These are phyloP conservation scores for Stagonosporopsis chrysanthemi DNA, from an alignment of 2,329 filamentous ascomycete genomes.

Conservation along the genomic window DNA sequence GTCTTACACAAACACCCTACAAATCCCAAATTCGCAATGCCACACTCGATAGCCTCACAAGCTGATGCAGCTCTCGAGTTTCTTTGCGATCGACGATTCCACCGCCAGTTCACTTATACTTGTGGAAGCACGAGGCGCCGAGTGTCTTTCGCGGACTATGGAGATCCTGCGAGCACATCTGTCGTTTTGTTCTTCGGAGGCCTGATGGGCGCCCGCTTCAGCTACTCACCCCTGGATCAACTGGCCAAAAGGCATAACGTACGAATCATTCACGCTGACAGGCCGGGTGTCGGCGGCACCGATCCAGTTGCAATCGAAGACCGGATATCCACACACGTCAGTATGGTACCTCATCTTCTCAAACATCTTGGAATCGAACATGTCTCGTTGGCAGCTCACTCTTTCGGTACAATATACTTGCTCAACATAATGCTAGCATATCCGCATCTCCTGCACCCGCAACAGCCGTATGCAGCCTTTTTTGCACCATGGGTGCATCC, in stretches of 20 bases:
- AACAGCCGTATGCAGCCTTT: conserved; percentile 28
- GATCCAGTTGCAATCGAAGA: conserved; percentile 21
- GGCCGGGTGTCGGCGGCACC: conserved; percentile 33
- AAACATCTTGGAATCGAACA: conserved; percentile 28
- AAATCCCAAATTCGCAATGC: background rate
- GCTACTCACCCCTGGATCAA: conserved; percentile 28
- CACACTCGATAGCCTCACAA: background rate
- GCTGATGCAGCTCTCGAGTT: conserved; percentile 1
- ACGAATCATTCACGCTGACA: conserved; percentile 32
- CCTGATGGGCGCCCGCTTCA: conserved; percentile 26
- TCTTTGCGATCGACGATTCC: conserved; percentile 22
- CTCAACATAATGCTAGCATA: conserved; percentile 30
- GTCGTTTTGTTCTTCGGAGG: conserved; percentile 35
- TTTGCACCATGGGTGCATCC: conserved; percentile 38
- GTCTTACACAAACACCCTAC: background rate
- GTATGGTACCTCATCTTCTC: conserved; percentile 28
- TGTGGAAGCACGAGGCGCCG: background rate
- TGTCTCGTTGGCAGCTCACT: conserved; percentile 31
- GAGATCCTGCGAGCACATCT: conserved; percentile 24
- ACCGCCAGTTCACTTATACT: conserved; percentile 5
- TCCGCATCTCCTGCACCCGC: conserved; percentile 28
- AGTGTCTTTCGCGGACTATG: conserved; percentile 26
- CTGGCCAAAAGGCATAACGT: conserved; percentile 25
- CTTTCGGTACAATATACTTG: conserved; percentile 32
- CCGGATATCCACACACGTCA: conserved; percentile 24